Percentiles rank a stretch among this genome's conserved stretches.
Conservation (phyloP, 441 rosid genomes). For the Adansonia gregorii region DNA sequence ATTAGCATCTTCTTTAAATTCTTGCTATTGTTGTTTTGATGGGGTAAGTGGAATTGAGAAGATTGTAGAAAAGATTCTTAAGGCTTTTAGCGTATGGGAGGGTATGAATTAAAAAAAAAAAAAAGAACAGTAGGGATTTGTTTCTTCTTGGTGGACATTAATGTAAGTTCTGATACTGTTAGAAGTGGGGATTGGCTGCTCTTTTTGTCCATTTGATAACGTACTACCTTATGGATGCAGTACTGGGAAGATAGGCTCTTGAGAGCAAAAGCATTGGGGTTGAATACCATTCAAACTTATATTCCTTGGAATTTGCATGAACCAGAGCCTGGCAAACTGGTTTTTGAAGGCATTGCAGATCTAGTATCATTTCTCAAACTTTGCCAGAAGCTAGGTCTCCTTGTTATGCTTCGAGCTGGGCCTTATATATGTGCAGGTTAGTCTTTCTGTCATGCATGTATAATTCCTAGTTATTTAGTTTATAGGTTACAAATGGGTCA, state of each 20-base stretch:
- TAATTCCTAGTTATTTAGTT: constrained; percentile 4
- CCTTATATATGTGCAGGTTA: constrained; percentile 95
- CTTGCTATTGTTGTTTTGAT: neutral
- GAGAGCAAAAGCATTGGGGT: constrained; percentile 85
- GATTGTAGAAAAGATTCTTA: neutral
- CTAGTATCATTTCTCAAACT: constrained; percentile 76
- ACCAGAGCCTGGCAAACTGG: constrained; percentile 73
- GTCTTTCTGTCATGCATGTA: constrained; percentile 13
- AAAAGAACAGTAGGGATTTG: neutral
- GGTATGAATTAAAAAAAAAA: neutral
- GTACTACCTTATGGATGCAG: constrained; percentile 44
- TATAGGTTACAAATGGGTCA: neutral
- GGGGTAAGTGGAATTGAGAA: constrained; percentile 6
- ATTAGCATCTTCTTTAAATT: neutral
- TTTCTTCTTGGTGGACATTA: neutral
- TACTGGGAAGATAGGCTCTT: constrained; percentile 90
- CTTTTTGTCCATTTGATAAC: constrained; percentile 7
- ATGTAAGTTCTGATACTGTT: neutral
- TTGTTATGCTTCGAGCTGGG: constrained; percentile 94
- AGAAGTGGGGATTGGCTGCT: constrained; percentile 13
- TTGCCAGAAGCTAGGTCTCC: constrained; percentile 75
- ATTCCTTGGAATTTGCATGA: constrained; percentile 98
- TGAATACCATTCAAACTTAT: constrained; percentile 86
- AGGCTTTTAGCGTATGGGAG: neutral
- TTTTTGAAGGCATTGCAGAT: constrained; percentile 82